Evolutionary conservation across 1,139 yeast genomes (phyloP).

Genomic region (Suhomyces bribrorum): DNA sequence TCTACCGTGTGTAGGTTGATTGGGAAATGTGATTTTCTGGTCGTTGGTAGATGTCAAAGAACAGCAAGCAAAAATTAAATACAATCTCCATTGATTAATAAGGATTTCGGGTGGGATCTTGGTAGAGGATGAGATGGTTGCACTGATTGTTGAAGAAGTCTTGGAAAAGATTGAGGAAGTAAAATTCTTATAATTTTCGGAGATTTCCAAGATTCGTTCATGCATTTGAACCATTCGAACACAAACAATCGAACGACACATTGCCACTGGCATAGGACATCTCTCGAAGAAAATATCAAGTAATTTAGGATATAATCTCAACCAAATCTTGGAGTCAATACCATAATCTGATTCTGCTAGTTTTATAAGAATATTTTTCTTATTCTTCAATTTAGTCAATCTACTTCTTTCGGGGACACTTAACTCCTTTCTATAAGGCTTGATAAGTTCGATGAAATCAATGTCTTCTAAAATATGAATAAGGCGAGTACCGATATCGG

Average conservation of each 20-base stretch:
- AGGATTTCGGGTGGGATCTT: conserved; percentile 65
- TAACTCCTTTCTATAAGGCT: conserved; percentile 58
- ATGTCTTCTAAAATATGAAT: conserved; percentile 74
- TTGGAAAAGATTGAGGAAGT: conserved; percentile 42
- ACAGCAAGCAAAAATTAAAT: conserved; percentile 87
- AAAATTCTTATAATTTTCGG: conserved; percentile 51
- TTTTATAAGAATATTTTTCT: conserved; percentile 64
- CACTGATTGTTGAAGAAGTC: conserved; percentile 27
- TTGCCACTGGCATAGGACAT: conserved; percentile 92
- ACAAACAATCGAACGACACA: conserved; percentile 91
- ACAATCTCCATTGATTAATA: conserved; percentile 86
- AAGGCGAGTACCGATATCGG: conserved; percentile 75
- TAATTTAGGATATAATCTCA: conserved; percentile 78
- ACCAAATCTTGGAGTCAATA: conserved; percentile 94
- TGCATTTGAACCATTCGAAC: conserved; percentile 87
- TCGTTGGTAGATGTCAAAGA: conserved; percentile 89
- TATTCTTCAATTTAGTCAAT: conserved; percentile 60
- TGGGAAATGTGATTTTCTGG: conserved; percentile 69
- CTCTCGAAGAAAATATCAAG: conserved; percentile 70
- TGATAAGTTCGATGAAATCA: conserved; percentile 67
- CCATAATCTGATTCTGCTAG: conserved; percentile 92
- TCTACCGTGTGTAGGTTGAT: conserved; percentile 58
- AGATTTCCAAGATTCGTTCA: conserved; percentile 67
- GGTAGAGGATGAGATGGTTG: conserved; percentile 36
- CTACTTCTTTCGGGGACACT: conserved; percentile 83